Conservation (phyloP, 805 yeast genomes). For the Schizosaccharomyces japonicus region DNA sequence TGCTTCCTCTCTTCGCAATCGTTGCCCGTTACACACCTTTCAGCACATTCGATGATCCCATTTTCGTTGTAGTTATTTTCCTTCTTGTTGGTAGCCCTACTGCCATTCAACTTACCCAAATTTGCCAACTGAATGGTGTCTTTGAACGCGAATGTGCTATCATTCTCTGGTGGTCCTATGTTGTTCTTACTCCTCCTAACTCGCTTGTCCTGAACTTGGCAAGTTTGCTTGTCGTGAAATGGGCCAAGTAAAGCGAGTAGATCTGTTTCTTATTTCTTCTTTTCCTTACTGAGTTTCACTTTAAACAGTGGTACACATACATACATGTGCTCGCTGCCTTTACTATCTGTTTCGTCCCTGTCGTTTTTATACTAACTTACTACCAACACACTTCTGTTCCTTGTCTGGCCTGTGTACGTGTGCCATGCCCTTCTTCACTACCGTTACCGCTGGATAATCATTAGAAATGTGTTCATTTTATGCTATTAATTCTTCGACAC, state of each 20-base stretch:
- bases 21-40: constrained; percentile 28
- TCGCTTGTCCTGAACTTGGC: constrained; percentile 32
- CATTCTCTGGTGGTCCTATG: constrained; percentile 45
- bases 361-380: no score
- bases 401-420: no score
- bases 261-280: no score
- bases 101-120: constrained; percentile 43
- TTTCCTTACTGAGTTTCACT: no score
- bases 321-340: no score
- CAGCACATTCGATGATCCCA: constrained; percentile 29
- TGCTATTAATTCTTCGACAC: no score
- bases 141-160: constrained; percentile 44
- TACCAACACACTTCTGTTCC: no score
- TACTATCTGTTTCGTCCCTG: no score
- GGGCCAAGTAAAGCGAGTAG: constrained; percentile 19
- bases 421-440: no score
- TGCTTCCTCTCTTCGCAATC: constrained; percentile 30
- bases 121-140: constrained; percentile 34
- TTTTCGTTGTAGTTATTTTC: constrained; percentile 34
- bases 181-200: constrained; percentile 33
- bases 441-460: no score
- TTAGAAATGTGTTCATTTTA: no score
- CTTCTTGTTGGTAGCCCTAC: constrained; percentile 40
- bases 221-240: constrained; percentile 30
- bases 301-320: no score